Evolutionary conservation across 179 eudicot genomes (phyloP).

Genomic region (Monotropa hypopitys): DNA sequence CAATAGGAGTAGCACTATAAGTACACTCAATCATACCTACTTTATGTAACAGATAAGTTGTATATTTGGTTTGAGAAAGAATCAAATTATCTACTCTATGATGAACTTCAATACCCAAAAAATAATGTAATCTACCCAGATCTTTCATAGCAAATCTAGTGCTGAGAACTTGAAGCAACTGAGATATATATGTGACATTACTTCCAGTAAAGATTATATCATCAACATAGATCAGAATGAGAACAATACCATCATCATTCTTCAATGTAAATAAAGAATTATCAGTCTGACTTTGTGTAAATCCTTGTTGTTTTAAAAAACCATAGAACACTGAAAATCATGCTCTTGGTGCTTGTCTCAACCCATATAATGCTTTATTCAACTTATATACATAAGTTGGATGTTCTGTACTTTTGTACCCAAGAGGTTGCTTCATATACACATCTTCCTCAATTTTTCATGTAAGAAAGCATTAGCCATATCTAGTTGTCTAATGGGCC

Average conservation of each 20-base stretch:
- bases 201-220: neutral
- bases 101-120: neutral
- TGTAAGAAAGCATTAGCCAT: neutral
- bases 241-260: neutral
- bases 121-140: neutral
- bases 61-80: too few species aligned
- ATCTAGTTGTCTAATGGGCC: neutral
- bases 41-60: too few species aligned
- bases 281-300: neutral
- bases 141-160: neutral
- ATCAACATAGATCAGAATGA: neutral
- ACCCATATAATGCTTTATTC: neutral
- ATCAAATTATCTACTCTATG: too few species aligned
- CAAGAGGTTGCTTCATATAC: neutral
- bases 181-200: neutral
- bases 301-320: neutral
- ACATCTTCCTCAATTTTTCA: neutral
- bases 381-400: neutral
- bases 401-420: neutral
- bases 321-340: neutral
- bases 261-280: neutral
- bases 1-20: too few species aligned
- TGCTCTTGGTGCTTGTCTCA: neutral
- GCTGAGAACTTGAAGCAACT: neutral
- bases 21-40: too few species aligned